Base-by-base conservation (phyloP, 306 rosid species). In the Vigna reflexopilosa region DNA sequence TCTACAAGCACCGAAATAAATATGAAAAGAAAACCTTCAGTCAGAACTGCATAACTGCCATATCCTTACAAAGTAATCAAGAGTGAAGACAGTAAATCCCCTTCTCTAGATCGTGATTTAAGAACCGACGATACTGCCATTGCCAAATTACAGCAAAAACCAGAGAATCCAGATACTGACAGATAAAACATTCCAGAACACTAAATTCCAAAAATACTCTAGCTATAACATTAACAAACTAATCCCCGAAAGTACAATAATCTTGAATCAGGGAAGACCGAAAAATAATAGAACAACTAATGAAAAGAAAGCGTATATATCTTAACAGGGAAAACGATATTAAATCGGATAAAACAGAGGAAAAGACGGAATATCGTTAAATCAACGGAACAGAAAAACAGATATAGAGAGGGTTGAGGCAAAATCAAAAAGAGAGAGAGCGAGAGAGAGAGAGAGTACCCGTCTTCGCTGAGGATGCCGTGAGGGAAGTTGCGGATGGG, bases 391-490 rank as follows among this genome's bases (percentile, higher is more conserved):
- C 38, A 1, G n/a, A 22, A 24, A 51, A 28, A 16, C 28, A 64
- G 12, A 13, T 34, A 77, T 30, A 61, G 75, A 7, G 12, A 50
- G 59, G 26, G 70, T 28, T 12, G 13, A 14, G 47, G 55, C 34
- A 54, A 62, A 85, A 87, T 82, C 85, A 79, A 42, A 0, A 12
- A 44, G 12, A 62, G 7, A 56, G 26, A 42, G 40, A 24, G 26
- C 1, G 26, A 24, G 26, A 24, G 26, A 24, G 69, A 73, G 45
- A 74, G 78, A 38, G 47, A 45, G 73, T 69, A 94, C 97, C 99
- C 99, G 86, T 95, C 98, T 89, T 95, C 99, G 83, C 97, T 95
- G 86, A 85, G 92, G 67, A 90, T 59, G 78, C 99, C 99, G 42
- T 91, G 99, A 81, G 98, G 97, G 70, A 81, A 89, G 76, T 81